Evolutionary conservation across 78 protist species (phyloP).

Genomic region (Dictyostelium brefeldianum): DNA sequence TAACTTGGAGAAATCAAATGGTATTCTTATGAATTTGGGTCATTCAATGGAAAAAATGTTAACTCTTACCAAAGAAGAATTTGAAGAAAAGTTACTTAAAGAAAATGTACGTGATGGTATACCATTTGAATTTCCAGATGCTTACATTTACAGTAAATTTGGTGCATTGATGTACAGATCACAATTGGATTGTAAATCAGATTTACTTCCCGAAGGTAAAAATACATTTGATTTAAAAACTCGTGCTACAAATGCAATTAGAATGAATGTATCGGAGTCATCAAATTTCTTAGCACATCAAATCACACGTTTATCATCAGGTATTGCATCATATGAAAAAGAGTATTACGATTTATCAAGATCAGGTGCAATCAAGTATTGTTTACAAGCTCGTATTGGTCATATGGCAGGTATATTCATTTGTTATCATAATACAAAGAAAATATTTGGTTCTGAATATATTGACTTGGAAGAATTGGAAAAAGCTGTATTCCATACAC

Average conservation of each 20-base stretch:
- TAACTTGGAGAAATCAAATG: background rate
- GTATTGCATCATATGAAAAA: conserved; percentile 50
- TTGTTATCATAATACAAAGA: conserved; percentile 87
- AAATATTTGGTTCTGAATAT: conserved; percentile 87
- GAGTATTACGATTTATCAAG: conserved; percentile 80
- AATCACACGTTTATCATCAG: background rate
- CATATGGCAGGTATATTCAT: conserved; percentile 87
- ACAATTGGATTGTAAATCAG: conserved; percentile 85
- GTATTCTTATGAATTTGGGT: conserved; percentile 80
- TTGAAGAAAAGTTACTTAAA: conserved; percentile 31
- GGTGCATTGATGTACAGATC: conserved; percentile 65
- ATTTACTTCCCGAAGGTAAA: conserved; percentile 4
- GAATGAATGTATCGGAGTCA: background rate
- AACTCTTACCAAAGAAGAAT: conserved; percentile 63
- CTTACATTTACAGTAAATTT: conserved; percentile 48
- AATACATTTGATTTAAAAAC: conserved; percentile 89
- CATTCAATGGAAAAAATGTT: conserved; percentile 85
- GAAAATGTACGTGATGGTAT: background rate
- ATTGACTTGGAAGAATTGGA: conserved; percentile 68
- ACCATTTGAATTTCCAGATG: background rate
- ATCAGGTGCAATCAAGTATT: conserved; percentile 81
- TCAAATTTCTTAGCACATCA: background rate
- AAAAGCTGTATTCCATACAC: conserved; percentile 28
- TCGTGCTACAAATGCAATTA: conserved; percentile 79
- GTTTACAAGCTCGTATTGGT: conserved; percentile 83